These are phyloP conservation scores for Paulownia fortunei DNA, from an alignment of 257 asterid genomes.

Conservation along the genomic window DNA sequence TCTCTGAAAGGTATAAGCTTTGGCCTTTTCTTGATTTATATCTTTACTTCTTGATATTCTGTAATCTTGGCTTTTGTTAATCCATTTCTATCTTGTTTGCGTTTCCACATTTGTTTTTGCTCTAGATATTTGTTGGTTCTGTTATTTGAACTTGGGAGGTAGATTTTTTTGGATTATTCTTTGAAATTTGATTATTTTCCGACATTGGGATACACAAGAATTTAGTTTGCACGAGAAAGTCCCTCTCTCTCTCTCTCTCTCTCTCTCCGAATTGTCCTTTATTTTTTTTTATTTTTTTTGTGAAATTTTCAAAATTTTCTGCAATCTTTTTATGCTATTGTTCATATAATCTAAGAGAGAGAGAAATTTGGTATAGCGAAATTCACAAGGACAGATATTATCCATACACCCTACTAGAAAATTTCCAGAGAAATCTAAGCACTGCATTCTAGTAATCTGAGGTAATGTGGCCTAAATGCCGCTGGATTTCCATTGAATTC, in stretches of 20 bases:
- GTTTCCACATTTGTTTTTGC: background rate
- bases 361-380: background rate
- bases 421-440: no score
- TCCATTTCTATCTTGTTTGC: background rate
- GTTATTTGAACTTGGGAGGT: background rate
- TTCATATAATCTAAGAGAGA: background rate
- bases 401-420: no score
- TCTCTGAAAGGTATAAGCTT: slow-evolving; percentile 45
- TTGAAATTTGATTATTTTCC: background rate
- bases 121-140: background rate
- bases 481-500: background rate
- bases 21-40: background rate
- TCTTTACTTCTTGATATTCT: background rate
- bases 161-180: background rate
- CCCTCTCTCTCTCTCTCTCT: no score
- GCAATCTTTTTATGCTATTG: background rate
- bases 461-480: background rate
- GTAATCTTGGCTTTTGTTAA: background rate
- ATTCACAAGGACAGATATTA: background rate
- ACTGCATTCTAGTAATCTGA: background rate
- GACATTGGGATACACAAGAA: background rate
- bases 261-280: background rate
- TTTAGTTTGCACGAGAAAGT: background rate
- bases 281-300: background rate
- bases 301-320: background rate